A percentile compares a stretch with the other conserved stretches of the same genome.
These are phyloP conservation scores for Diaporthe aspalathi DNA, from an alignment of 2,329 filamentous ascomycete species.

Conservation along the genomic window DNA sequence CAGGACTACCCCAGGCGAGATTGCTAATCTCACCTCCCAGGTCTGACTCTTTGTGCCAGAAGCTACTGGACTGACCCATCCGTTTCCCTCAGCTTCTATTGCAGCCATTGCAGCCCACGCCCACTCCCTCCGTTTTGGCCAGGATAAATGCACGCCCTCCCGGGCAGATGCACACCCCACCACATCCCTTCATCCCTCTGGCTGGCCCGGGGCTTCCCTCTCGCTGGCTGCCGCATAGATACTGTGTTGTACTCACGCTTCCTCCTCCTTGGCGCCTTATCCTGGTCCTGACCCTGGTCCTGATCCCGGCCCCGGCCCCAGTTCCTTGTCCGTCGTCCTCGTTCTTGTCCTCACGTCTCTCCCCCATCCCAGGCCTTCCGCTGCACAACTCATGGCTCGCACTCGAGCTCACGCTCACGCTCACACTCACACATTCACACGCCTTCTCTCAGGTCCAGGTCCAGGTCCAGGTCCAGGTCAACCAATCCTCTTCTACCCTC, in stretches of 20 bases:
- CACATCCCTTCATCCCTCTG: constrained; percentile 15
- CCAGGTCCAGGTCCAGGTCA: constrained; percentile 27
- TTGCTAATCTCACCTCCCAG: constrained; percentile 39
- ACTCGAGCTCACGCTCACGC: too few relatives aligned
- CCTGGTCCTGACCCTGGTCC: constrained; percentile 21
- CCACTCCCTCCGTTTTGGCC: neutral
- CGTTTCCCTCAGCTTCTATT: constrained; percentile 33
- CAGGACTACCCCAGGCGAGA: constrained; percentile 33
- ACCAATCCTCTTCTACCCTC: constrained; percentile 40
- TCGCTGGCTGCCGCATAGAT: constrained; percentile 29
- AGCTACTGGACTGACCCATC: constrained; percentile 25
- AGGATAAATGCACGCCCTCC: neutral
- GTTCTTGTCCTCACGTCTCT: constrained; percentile 27
- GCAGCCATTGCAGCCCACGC: neutral
- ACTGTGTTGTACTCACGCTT: constrained; percentile 9
- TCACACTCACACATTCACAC: too few relatives aligned
- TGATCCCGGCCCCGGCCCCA: constrained; percentile 10
- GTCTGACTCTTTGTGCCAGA: constrained; percentile 30
- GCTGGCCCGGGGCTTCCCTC: constrained; percentile 5
- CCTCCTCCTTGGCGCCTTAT: constrained; percentile 27
- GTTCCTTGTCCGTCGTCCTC: too few relatives aligned
- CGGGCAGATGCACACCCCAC: neutral
- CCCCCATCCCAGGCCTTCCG: constrained; percentile 9
- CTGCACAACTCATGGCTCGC: constrained; percentile 17
- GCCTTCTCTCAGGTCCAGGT: too few relatives aligned